Conservation (phyloP, 1,284 basidiomycete species). For the Apiotrichum brassicae region DNA sequence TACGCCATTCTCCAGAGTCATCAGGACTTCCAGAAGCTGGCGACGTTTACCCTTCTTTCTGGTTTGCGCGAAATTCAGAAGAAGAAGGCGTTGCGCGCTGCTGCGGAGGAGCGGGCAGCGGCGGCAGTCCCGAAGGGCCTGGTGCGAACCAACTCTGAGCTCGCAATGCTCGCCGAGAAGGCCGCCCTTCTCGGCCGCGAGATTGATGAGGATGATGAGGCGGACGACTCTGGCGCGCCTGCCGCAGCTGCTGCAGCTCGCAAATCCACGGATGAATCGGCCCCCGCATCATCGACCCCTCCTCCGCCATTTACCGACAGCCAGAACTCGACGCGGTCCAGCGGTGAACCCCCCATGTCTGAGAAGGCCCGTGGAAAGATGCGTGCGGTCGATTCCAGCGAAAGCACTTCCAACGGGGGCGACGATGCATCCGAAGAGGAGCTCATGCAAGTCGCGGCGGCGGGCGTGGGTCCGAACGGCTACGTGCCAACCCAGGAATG, state of each 20-base stretch:
- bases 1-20: conserved; percentile 79
- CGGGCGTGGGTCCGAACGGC: conserved; percentile 71
- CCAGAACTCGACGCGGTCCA: conserved; percentile 5
- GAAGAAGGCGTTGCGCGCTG: conserved; percentile 56
- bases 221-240: background rate
- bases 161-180: conserved; percentile 43
- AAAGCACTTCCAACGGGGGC: conserved; percentile 7
- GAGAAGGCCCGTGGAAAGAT: conserved; percentile 86
- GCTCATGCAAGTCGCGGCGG: conserved; percentile 58
- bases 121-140: conserved; percentile 11
- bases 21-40: conserved; percentile 75
- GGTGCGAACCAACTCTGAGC: conserved; percentile 35
- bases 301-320: background rate
- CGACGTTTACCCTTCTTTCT: conserved; percentile 74
- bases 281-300: background rate
- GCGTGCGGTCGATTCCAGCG: conserved; percentile 53
- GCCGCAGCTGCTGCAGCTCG: background rate
- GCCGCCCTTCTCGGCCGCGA: conserved; percentile 36
- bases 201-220: conserved; percentile 22
- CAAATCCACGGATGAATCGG: too few relatives aligned
- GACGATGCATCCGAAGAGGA: conserved; percentile 52
- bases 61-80: conserved; percentile 78
- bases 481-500: conserved; percentile 92
- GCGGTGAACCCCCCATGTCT: conserved; percentile 49
- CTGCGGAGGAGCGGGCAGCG: conserved; percentile 32